A percentile compares a stretch with the other conserved stretches of the same genome.
These are phyloP conservation scores for Penicillium taxi DNA, from an alignment of 495 filamentous ascomycete genomes.

Conservation along the genomic window DNA sequence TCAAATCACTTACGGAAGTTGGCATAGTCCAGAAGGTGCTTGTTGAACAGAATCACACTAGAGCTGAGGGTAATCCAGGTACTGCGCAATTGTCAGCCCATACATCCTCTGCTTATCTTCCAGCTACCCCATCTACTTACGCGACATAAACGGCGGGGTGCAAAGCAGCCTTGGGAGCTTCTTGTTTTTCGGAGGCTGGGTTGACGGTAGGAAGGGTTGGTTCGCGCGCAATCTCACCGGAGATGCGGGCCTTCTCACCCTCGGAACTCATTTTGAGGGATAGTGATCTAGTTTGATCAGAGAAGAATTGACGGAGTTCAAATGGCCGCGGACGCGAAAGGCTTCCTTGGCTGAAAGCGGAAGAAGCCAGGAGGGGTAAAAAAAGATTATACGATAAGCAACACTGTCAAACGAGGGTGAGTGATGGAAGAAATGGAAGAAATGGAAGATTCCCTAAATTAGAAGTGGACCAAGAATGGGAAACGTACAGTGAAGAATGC, in stretches of 20 bases:
- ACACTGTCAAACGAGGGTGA: constrained; percentile 18
- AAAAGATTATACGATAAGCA: constrained; percentile 14
- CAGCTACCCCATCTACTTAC: constrained; percentile 59
- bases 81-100: no score
- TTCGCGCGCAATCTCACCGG: constrained; percentile 59
- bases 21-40: constrained; percentile 81
- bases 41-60: constrained; percentile 96
- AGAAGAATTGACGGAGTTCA: constrained; percentile 43
- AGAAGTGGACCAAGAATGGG: no score
- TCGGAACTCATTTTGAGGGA: constrained; percentile 59
- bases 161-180: constrained; percentile 53
- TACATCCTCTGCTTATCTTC: no score
- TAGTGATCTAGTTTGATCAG: constrained; percentile 36
- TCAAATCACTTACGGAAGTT: constrained; percentile 63
- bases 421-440: constrained; percentile 11
- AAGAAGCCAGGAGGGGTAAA: constrained; percentile 39
- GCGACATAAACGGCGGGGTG: constrained; percentile 85
- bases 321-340: constrained; percentile 44
- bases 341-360: constrained; percentile 40
- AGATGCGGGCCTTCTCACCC: constrained; percentile 72
- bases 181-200: constrained; percentile 58
- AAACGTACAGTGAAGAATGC: no score
- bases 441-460: constrained; percentile 2
- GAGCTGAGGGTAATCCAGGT: constrained; percentile 89
- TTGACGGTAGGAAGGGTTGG: constrained; percentile 74